These are phyloP conservation scores for Citrus mangshanensis DNA, from an alignment of 345 rosid species.

Conservation along the genomic window DNA sequence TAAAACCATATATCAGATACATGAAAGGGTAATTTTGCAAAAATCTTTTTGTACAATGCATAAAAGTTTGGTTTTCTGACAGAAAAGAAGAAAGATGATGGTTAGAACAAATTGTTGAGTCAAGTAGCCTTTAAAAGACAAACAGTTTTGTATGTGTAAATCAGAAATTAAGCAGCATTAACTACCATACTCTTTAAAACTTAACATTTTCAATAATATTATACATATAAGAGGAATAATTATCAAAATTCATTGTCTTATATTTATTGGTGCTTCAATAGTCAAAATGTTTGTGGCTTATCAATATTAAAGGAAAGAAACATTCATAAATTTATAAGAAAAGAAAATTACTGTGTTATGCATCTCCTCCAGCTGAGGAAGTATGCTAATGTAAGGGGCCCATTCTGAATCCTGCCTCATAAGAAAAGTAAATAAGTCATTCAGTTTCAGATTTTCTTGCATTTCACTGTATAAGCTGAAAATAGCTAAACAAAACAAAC, in stretches of 20 bases:
- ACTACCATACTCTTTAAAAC: background rate
- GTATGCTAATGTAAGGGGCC: conserved; percentile 67
- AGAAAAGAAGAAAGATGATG: background rate
- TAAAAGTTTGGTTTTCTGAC: background rate
- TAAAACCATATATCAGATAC: background rate
- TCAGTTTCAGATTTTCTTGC: conserved; percentile 1
- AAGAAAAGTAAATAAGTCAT: background rate
- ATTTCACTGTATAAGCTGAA: background rate
- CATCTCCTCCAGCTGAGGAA: conserved; percentile 59
- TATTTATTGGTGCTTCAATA: background rate
- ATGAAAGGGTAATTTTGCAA: background rate
- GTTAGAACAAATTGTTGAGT: background rate
- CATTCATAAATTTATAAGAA: background rate
- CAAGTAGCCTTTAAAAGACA: background rate
- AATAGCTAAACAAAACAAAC: background rate
- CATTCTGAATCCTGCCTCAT: conserved; percentile 59
- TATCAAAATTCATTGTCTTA: background rate
- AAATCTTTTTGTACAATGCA: background rate
- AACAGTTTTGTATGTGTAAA: background rate
- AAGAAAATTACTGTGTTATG: conserved; percentile 56
- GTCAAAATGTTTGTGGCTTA: background rate
- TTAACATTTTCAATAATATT: too few species aligned
- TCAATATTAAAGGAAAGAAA: background rate
- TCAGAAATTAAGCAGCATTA: background rate
- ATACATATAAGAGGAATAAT: background rate